Evolutionary conservation across 129 eudicot species (phyloP), one percentile per base, ranked within the genome.

Genomic region (Tagetes erecta): DNA sequence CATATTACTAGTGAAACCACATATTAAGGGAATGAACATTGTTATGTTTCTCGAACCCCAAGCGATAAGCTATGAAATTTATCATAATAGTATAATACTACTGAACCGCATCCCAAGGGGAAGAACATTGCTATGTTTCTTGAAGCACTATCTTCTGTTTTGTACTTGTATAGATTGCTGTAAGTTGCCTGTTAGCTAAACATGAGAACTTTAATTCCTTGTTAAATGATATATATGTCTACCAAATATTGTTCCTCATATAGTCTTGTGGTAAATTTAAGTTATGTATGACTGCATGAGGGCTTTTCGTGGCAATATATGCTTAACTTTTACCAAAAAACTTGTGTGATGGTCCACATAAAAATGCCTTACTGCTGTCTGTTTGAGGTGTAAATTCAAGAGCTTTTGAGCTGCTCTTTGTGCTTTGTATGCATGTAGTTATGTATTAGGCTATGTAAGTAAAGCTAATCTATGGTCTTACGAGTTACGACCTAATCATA

Each of bases 401-500:
- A 73, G 44, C 67, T 56, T 57, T 11, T 34, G 77, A 73, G 45
- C 69, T 4, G 12, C 47, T 12, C 9, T 6, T 42, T 6, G 45
- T 31, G 44, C 57, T 42, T 59, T 33, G 36, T 11, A 55, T 71
- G 34, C 27, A 20, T 20, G 2, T 44, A 8, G 8, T 44, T 8
- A 44, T 33, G 4, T 31, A 38, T n/a, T 11, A 1, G 35, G n/a
- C 39, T 57, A 41, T 42, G 13, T 58, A 42, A 59, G 2, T 44
- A 53, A 73, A 41, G 45, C 55, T 31, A 73, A 73, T 45, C 77
- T 58, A 31, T 33, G 13, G 69, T 12, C 66, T 42, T 44, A 13
- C 0, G 11, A 44, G 6, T 44, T 7, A 6, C 9, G 8, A 44
- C 9, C 49, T 44, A 44, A 6, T 44, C 49, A 44, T 44, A 44